These are phyloP conservation scores for Vanrija sp. DNA, from an alignment of 1,284 basidiomycete genomes.

Conservation along the genomic window DNA sequence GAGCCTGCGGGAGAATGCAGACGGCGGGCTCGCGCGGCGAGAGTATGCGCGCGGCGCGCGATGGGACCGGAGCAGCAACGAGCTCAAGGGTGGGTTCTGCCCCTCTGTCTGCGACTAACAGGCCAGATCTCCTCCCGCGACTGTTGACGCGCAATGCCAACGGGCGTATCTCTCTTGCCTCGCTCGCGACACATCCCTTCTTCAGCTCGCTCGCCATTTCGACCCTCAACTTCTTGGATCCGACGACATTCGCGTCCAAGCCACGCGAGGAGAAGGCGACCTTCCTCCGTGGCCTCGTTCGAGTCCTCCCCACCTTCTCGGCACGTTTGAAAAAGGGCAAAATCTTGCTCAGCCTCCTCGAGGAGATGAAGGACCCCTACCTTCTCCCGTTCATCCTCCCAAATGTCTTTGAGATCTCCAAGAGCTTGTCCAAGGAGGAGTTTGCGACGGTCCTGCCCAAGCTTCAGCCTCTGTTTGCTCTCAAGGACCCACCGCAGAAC, in stretches of 20 bases:
- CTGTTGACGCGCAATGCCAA: constrained; percentile 74
- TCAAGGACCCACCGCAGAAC: constrained; percentile 96
- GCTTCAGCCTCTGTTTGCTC: constrained; percentile 80
- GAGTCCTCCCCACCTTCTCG: constrained; percentile 80
- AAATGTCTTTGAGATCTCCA: constrained; percentile 90
- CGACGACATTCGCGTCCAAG: constrained; percentile 91
- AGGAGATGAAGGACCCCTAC: constrained; percentile 94
- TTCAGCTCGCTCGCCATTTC: constrained; percentile 97
- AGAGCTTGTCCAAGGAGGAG: constrained; percentile 69
- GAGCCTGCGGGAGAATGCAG: constrained; percentile 72
- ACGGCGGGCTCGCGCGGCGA: constrained; percentile 50
- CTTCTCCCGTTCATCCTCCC: constrained; percentile 94
- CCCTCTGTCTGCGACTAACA: too few relatives aligned
- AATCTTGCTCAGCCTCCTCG: constrained; percentile 88
- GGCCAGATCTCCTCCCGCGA: constrained; percentile 66
- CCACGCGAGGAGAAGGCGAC: constrained; percentile 92
- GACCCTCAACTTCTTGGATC: constrained; percentile 92
- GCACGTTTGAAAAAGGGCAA: constrained; percentile 83
- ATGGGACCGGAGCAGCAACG: constrained; percentile 42
- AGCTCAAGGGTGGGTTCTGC: constrained; percentile 43
- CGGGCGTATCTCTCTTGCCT: constrained; percentile 68
- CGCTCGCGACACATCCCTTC: constrained; percentile 77
- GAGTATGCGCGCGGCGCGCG: constrained; percentile 39
- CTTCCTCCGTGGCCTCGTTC: constrained; percentile 84
- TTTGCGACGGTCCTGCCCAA: constrained; percentile 79